Percentiles rank a stretch among this genome's conserved stretches.
These are phyloP conservation scores for Penicillium sclerotigenum DNA, from an alignment of 2,329 filamentous ascomycete species.

Conservation along the genomic window DNA sequence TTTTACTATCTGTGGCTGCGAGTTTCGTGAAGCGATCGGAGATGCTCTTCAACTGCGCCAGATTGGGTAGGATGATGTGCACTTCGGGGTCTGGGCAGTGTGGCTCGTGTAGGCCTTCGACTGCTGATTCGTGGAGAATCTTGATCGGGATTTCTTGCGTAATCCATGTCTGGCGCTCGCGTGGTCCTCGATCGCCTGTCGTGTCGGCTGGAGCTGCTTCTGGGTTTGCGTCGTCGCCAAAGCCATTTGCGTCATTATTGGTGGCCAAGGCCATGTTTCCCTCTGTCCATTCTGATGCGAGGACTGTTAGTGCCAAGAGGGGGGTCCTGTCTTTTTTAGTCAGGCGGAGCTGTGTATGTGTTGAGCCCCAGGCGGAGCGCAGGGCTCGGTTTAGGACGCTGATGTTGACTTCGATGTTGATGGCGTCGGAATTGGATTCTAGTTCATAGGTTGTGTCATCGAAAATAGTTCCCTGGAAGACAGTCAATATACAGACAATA, in stretches of 20 bases:
- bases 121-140: constrained; percentile 75
- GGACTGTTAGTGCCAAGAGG: constrained; percentile 84
- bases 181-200: constrained; percentile 50
- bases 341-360: constrained; percentile 78
- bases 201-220: constrained; percentile 28
- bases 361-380: constrained; percentile 77
- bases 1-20: constrained; percentile 47
- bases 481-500: background rate
- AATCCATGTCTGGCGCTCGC: constrained; percentile 84
- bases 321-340: constrained; percentile 90
- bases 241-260: constrained; percentile 22
- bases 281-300: constrained; percentile 52
- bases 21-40: constrained; percentile 94
- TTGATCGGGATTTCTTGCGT: constrained; percentile 96
- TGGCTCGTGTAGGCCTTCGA: constrained; percentile 93
- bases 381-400: constrained; percentile 84
- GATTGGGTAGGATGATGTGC: constrained; percentile 82
- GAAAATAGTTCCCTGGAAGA: constrained; percentile 71
- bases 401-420: constrained; percentile 95
- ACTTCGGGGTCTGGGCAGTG: constrained; percentile 88
- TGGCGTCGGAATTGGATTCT: constrained; percentile 86
- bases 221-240: constrained; percentile 42
- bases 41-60: constrained; percentile 87
- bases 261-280: constrained; percentile 56
- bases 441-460: constrained; percentile 71